Base-by-base conservation (phyloP, 768 basidiomycete genomes). In the Serendipita sp. region DNA sequence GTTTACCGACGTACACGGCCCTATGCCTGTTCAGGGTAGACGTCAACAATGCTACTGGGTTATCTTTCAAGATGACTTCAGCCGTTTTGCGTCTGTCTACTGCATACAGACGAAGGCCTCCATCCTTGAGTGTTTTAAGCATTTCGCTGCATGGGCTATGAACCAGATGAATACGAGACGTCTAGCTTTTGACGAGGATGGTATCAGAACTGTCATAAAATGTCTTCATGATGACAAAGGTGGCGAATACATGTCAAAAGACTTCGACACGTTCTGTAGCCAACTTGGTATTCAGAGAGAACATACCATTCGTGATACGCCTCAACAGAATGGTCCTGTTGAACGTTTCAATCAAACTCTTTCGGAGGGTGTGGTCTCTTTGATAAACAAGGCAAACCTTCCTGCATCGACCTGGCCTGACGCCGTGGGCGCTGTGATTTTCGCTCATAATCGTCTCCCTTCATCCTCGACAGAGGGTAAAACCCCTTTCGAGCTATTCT, bases 301-400 rank as follows among this genome's bases (percentile, higher is more conserved):
- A 30, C 44, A 56, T 41, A 68, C 67, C 3, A 68, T 46, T 2
- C 37, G 34, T 7, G 44, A 67, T 44, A 58, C 67, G 7, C 67
- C 67, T 5, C 67, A 68, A 38, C 47, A 65, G 30, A 68, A 68
- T 48, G 67, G 67, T 3, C 44, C 60, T 7, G 63, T 63, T 3
- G 67, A 68, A 41, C 10, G 44, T 1, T n/a, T 48, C 24, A 68
- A 68, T 48, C 41, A 67, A 10, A 65, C 38, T n/a, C 38, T 68
- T 3, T 30, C 32, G 15, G 51, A 45, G 13, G 38, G n/a, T 16
- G 51, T 58, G 15, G 34, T 48, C 10, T 16, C 48, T 5, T 24
- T 68, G 38, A 3, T 68, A 4, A 35, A 1, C 16, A 24, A 65
- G 30, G 37, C 64, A 2, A 44, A 46, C 7, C 67, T 68, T 15